Conservation (phyloP, 257 asterid genomes). For the Solanum etuberosum region DNA sequence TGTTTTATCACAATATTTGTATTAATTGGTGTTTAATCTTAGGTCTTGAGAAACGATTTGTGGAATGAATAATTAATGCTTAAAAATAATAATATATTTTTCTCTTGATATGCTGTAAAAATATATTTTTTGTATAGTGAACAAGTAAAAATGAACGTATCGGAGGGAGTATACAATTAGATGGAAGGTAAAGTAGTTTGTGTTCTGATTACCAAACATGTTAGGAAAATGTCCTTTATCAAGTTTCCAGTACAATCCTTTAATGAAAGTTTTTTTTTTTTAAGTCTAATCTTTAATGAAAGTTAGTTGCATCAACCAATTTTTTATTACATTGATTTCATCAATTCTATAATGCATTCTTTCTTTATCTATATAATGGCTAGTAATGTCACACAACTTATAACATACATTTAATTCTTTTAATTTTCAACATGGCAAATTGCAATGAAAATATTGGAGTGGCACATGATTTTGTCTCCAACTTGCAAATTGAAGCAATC, state of each 20-base stretch:
- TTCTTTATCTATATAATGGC: not conserved
- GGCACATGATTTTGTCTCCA: not conserved
- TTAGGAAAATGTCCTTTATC: not conserved
- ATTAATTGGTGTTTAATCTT: not conserved
- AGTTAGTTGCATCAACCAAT: not conserved
- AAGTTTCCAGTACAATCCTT: not conserved
- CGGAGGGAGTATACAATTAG: not conserved
- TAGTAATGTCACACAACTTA: not conserved
- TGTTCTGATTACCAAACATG: not conserved
- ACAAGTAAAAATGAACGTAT: not conserved
- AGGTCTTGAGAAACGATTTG: not conserved
- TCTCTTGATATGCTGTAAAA: too few relatives aligned
- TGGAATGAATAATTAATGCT: too few relatives aligned
- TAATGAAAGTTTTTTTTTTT: not conserved
- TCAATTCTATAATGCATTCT: not conserved
- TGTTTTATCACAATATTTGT: not conserved
- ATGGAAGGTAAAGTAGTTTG: not conserved
- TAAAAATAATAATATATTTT: too few relatives aligned
- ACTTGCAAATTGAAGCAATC: slow-evolving; percentile 26
- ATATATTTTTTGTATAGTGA: rapidly evolving
- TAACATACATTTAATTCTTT: not conserved
- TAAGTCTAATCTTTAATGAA: not conserved
- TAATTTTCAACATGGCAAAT: slow-evolving; percentile 6
- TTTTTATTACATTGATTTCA: not conserved
- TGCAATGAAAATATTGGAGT: not conserved